Conservation (phyloP, 768 basidiomycete species). For the Rhodosporidiobolus sp. region DNA sequence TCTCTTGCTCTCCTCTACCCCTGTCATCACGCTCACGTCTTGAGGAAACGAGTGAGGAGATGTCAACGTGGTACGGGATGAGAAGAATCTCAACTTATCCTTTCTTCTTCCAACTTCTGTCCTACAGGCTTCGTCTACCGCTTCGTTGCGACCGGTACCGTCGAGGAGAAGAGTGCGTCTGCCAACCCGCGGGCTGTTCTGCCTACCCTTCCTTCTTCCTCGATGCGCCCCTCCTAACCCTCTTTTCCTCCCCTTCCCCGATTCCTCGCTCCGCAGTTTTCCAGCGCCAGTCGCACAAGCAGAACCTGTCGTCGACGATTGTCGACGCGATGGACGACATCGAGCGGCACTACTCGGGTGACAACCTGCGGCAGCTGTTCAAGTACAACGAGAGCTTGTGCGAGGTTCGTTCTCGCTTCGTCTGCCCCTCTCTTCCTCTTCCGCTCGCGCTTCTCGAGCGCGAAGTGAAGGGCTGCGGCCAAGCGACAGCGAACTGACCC, state of each 20-base stretch:
- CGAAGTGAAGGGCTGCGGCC: conserved; percentile 45
- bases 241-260: neutral
- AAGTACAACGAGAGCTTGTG: conserved; percentile 67
- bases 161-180: conserved; percentile 41
- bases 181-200: too few relatives aligned
- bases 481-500: too few relatives aligned
- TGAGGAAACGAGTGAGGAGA: neutral
- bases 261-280: conserved; percentile 58
- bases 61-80: neutral
- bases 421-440: too few relatives aligned
- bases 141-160: conserved; percentile 72
- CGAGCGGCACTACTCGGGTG: conserved; percentile 89
- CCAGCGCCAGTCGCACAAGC: conserved; percentile 93
- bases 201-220: too few relatives aligned
- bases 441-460: neutral
- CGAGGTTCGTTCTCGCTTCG: conserved; percentile 15
- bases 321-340: conserved; percentile 96
- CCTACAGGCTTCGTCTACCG: conserved; percentile 88
- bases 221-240: neutral
- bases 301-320: conserved; percentile 93
- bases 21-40: neutral
- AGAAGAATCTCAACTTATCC: neutral
- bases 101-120: neutral
- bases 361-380: conserved; percentile 85
- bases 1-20: neutral